A percentile compares a stretch with the other conserved stretches of the same genome.
Conservation (phyloP, 306 rosid genomes). For the Leucaena leucocephala region DNA sequence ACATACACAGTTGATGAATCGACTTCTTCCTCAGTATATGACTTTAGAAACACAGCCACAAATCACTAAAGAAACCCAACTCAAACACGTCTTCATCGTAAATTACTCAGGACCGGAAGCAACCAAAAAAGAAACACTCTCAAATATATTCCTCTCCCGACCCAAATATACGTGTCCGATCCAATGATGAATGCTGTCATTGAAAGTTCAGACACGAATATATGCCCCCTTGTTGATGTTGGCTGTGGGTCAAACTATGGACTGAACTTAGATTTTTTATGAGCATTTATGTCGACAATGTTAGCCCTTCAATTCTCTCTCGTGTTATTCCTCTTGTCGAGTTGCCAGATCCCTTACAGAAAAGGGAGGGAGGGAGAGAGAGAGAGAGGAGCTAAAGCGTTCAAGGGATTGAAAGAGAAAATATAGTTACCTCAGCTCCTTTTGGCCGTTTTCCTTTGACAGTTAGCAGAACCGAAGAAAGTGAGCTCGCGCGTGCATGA, state of each 20-base stretch:
- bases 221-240: neutral
- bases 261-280: neutral
- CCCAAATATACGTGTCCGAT: neutral
- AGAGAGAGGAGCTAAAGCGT: neutral
- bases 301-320: neutral
- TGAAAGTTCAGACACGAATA: neutral
- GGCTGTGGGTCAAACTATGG: neutral
- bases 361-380: neutral
- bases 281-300: conserved; percentile 16
- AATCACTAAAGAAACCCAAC: neutral
- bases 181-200: neutral
- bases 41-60: conserved; percentile 1
- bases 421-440: neutral
- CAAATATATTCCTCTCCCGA: neutral
- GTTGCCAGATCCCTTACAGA: conserved; percentile 2
- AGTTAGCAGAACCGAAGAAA: conserved; percentile 15
- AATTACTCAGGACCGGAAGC: neutral
- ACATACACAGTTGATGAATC: neutral
- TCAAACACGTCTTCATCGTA: neutral
- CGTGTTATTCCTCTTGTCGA: conserved; percentile 36
- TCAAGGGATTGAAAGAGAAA: conserved; percentile 7
- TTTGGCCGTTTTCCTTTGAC: conserved; percentile 14
- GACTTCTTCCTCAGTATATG: neutral
- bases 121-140: neutral
- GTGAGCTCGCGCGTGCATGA: conserved; percentile 9